Base-by-base conservation (phyloP, 192 early-diverging fungal species). In the Umbelopsis sp. region DNA sequence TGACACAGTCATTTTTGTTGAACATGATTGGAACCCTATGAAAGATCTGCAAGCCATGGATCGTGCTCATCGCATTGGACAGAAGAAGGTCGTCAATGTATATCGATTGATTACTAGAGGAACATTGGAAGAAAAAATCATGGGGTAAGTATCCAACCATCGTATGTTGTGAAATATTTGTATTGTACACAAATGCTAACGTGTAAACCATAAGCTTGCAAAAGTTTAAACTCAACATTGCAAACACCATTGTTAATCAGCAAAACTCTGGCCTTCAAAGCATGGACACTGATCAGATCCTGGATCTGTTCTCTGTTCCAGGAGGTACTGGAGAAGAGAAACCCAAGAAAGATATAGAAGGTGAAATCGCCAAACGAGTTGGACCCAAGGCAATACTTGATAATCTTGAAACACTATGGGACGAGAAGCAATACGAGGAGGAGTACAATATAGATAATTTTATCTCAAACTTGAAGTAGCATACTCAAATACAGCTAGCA, bases 11-110 rank as follows among this genome's bases (percentile, higher is more conserved):
- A 97, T 99, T 34, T 98, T 99, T 87, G 93, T 98, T 11, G 98
- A 99, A 77, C 98, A 98, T 75, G 98, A 99, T 73, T 99, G 97
- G 90, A 99, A 99, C 75, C 98, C 98, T 7, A 96, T 96, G 86
- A 98, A 96, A 81, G 98, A 99, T 83, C 78, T 98, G 68, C 98
- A 99, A 79, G 98, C 98, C 2, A 98, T 98, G 98, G 98, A 99
- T 81, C 90, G 98, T 45, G 98, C 96, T 0, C 98, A 99, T 82
- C 92, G 98, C 31, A 90, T 99, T 66, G 98, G 98, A 21, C 98
- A 99, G 78, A 97, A 96, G 71, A 87, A 93, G 34, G 94, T 96
- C 5, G 98, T 99, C 12, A 98, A 97, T 79, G 96, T 99, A 0
- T 99, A 99, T 79, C 92, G 98, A 9, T 80, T 99, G 65, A 98